Percentiles rank a stretch among this genome's conserved stretches.
These are phyloP conservation scores for Corchorus capsularis DNA, from an alignment of 345 rosid genomes.

Conservation along the genomic window DNA sequence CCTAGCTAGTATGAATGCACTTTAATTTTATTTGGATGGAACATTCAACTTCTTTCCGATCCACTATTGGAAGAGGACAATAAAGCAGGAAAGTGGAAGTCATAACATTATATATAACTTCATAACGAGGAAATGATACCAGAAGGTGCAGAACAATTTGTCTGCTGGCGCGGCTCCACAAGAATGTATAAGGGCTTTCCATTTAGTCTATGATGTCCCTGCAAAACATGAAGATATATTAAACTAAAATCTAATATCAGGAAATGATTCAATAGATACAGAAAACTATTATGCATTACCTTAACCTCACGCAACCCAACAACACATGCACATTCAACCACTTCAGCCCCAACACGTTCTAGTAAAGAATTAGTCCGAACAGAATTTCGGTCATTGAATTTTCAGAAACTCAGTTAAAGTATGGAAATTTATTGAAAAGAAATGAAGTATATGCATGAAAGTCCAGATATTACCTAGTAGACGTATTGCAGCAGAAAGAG, in stretches of 20 bases:
- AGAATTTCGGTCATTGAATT: neutral
- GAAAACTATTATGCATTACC: slow-evolving; percentile 35
- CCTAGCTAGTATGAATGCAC: neutral
- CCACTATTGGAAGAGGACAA: neutral
- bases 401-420: slow-evolving; percentile 3
- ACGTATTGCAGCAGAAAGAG: slow-evolving; percentile 77
- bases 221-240: slow-evolving; percentile 12
- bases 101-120: neutral
- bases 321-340: slow-evolving; percentile 77
- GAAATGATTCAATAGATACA: neutral
- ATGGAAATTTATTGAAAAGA: neutral
- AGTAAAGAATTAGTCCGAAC: neutral
- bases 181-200: slow-evolving; percentile 74
- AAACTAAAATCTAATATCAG: neutral
- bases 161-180: slow-evolving; percentile 65
- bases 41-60: neutral
- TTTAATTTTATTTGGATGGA: neutral
- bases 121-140: neutral
- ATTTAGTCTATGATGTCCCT: slow-evolving; percentile 70
- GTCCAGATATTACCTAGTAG: slow-evolving; percentile 54
- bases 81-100: neutral
- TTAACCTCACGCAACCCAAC: slow-evolving; percentile 74
- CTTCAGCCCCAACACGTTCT: slow-evolving; percentile 73
- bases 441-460: neutral
- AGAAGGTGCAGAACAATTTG: slow-evolving; percentile 11